phyloP scores from a whole-genome alignment of 352 stramenopile species.

The Pythium chondricola region DNA sequence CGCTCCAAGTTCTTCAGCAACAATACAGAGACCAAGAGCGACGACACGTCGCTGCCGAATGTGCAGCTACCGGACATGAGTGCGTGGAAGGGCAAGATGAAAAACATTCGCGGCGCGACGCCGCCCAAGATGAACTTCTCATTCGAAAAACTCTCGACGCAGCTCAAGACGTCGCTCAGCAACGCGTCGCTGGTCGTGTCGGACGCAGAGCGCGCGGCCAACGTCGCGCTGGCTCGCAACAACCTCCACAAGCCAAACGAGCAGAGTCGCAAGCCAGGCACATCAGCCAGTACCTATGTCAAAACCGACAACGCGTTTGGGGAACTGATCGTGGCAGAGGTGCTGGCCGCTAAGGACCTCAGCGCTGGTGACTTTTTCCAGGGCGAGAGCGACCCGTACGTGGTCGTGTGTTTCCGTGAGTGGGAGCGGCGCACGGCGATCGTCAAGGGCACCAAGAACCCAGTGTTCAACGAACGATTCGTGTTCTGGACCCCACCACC shows the following conservation, averaged over 20 bases:
- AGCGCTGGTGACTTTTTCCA: conserved; percentile 31
- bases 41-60: conserved; percentile 13
- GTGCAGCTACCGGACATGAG: conserved; percentile 27
- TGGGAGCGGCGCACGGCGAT: conserved; percentile 31
- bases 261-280: conserved; percentile 8
- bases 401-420: conserved; percentile 33
- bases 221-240: conserved; percentile 12
- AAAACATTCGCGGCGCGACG: conserved; percentile 22
- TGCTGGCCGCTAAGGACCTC: conserved; percentile 50
- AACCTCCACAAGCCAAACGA: conserved; percentile 46
- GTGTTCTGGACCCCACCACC: conserved; percentile 63
- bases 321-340: conserved; percentile 58
- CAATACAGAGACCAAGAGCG: conserved; percentile 14
- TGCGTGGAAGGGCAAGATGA: conserved; percentile 42
- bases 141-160: conserved; percentile 30
- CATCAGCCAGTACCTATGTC: not conserved
- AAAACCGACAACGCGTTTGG: conserved; percentile 34
- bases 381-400: conserved; percentile 32
- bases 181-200: conserved; percentile 1
- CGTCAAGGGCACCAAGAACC: conserved; percentile 19
- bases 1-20: conserved; percentile 14
- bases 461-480: conserved; percentile 63
- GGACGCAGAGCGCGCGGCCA: conserved; percentile 16
- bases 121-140: conserved; percentile 29
- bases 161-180: conserved; percentile 41